These are phyloP conservation scores for Chrysosporium queenslandicum DNA, from an alignment of 2,329 filamentous ascomycete species.

Conservation along the genomic window DNA sequence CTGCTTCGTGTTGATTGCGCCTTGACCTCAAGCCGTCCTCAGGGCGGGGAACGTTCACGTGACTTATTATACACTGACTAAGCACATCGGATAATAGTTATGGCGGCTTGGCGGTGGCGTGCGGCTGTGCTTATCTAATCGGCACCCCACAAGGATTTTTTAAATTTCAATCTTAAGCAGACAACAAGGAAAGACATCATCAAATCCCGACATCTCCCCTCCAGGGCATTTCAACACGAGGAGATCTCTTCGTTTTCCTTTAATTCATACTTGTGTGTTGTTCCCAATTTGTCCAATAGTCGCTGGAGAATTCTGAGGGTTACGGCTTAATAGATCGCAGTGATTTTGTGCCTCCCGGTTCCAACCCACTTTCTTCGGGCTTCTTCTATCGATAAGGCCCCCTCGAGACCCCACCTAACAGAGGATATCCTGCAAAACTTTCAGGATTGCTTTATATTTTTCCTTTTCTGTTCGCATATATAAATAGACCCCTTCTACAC, in stretches of 20 bases:
- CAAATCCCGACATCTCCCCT: neutral
- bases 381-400: constrained; percentile 34
- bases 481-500: neutral
- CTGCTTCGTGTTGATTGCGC: neutral
- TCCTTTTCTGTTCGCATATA: neutral
- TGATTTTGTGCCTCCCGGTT: constrained; percentile 4
- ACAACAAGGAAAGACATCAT: neutral
- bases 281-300: neutral
- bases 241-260: neutral
- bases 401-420: constrained; percentile 21
- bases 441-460: constrained; percentile 13
- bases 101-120: constrained; percentile 6
- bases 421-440: constrained; percentile 16
- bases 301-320: neutral
- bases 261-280: neutral
- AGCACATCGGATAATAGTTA: neutral
- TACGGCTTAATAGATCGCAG: constrained; percentile 7
- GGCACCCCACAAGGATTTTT: constrained; percentile 9
- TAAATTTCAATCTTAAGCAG: constrained; percentile 1
- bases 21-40: neutral
- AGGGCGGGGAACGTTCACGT: neutral
- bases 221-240: neutral
- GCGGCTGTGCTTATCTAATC: constrained; percentile 9
- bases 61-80: neutral
- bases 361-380: constrained; percentile 19